Conservation (phyloP, 2,329 filamentous ascomycete genomes). For the Cephalotrichum gorgonifer region DNA sequence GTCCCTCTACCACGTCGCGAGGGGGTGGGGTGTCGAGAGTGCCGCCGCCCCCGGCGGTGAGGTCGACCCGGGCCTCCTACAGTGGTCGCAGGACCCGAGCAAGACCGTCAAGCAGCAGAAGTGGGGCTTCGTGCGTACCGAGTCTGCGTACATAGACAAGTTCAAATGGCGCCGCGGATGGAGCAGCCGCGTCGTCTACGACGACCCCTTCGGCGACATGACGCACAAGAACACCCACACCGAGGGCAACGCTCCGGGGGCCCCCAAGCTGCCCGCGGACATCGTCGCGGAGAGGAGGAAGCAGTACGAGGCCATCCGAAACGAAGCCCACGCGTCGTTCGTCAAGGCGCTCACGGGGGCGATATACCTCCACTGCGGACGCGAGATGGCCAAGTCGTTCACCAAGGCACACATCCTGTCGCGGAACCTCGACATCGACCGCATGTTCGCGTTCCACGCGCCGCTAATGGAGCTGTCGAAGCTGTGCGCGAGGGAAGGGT, state of each 20-base stretch:
- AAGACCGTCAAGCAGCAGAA: conserved; percentile 31
- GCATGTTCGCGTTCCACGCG: conserved; percentile 73
- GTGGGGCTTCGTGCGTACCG: conserved; percentile 42
- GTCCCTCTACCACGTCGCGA: conserved; percentile 61
- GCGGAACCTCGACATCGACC: conserved; percentile 63
- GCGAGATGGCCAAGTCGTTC: conserved; percentile 70
- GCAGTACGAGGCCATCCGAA: conserved; percentile 58
- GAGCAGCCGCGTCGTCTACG: conserved; percentile 68
- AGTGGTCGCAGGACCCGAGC: conserved; percentile 51
- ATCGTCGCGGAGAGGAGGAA: conserved; percentile 12
- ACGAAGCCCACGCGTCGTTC: conserved; percentile 62
- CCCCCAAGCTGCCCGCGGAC: conserved; percentile 7
- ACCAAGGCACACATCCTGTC: conserved; percentile 75
- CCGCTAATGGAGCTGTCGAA: conserved; percentile 75
- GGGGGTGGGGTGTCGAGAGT: conserved; percentile 84
- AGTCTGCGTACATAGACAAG: conserved; percentile 32
- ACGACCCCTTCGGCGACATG: conserved; percentile 73
- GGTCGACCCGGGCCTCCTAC: conserved; percentile 83
- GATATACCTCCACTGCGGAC: conserved; percentile 76
- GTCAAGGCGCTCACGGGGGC: conserved; percentile 77
- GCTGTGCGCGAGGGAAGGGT: conserved; percentile 80
- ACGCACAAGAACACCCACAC: conserved; percentile 18
- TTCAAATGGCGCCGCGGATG: conserved; percentile 57
- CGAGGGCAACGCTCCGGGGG: conserved; percentile 9
- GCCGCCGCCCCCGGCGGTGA: conserved; percentile 82